Evolutionary conservation across 2,329 filamentous ascomycete genomes (phyloP), one percentile per base, ranked within the genome.

Genomic region (Alternaria triticimaculans): DNA sequence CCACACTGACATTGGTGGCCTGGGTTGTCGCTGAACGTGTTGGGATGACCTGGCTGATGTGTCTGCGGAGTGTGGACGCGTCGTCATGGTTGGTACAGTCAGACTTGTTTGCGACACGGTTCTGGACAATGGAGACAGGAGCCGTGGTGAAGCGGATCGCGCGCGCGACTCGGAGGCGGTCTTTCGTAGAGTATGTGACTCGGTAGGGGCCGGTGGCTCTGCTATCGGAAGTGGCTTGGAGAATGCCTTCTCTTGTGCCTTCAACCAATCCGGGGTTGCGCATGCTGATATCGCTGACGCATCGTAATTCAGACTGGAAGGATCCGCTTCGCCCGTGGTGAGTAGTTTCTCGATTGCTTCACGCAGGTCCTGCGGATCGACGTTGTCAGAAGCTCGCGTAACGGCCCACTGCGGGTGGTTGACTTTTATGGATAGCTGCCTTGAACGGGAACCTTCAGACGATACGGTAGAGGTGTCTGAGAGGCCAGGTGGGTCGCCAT

Each of bases 341-440:
- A 53, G 37, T 18, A 63, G 43, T 20, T 54, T 61, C 45, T 59
- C 60, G 15, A 65, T 65, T 14, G 68, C 68, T 50, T 65, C 62
- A n/a, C 65, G 69, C 37, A 74, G 69, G 14, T 66, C 55, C 41
- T 66, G 37, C 4, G 44, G 60, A 10, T 64, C 48, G 20, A 74
- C 73, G 45, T 76, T 71, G 15, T 68, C 64, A 18, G 68, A 60
- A 12, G 53, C 62, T 6, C 51, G 54, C 8, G 75, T 63, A n/a
- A 67, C 74, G 23, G 75, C 77, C 51, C 76, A 76, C 33, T 76
- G 76, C 1, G 69, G 73, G 18, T 68, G 64, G 12, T 64, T 49
- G 25, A 68, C 70, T 8, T 64, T 63, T 51, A 63, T 66, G 3
- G 76, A 77, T 18, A 62, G 62, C 25, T 74, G 67, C 23, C 72